Conservation (phyloP, 2,329 filamentous ascomycete genomes). For the Aplosporella prunicola region DNA sequence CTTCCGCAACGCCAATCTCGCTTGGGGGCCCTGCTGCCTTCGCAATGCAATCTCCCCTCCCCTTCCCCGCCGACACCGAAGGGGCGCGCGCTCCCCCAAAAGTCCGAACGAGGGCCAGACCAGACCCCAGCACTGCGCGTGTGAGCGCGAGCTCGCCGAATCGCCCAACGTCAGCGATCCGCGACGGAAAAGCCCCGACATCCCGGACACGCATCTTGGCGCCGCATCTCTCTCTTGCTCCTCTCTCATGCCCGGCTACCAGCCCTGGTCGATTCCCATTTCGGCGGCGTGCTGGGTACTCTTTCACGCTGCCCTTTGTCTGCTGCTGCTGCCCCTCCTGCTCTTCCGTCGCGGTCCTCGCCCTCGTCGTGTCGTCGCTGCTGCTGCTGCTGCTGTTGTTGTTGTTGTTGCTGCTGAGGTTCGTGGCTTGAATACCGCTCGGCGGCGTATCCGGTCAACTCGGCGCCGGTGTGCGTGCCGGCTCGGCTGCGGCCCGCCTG, state of each 20-base stretch:
- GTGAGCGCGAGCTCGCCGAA: no score
- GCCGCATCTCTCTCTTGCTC: conserved; percentile 1
- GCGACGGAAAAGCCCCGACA: not conserved
- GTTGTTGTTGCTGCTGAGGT: not conserved
- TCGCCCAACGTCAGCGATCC: conserved; percentile 5
- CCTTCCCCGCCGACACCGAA: no score
- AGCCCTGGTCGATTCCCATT: conserved; percentile 7
- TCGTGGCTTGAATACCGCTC: conserved; percentile 9
- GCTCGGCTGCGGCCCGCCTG: conserved; percentile 7
- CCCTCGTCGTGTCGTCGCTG: conserved; percentile 2
- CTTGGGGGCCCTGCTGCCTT: conserved; percentile 3
- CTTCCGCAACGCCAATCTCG: conserved; percentile 8
- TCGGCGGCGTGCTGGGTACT: conserved; percentile 8
- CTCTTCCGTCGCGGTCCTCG: not conserved
- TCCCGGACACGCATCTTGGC: no score
- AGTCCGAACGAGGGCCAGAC: conserved; percentile 3
- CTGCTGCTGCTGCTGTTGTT: conserved; percentile 1
- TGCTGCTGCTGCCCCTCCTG: conserved; percentile 4
- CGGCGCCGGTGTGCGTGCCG: conserved; percentile 9
- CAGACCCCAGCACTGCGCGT: no score
- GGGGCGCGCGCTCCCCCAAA: no score
- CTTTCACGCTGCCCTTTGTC: conserved; percentile 8
- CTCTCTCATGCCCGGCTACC: conserved; percentile 2
- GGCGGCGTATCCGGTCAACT: conserved; percentile 5
- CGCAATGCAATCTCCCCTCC: conserved; percentile 9